Base-by-base conservation (phyloP, 148 eudicot genomes). In the Dysphania ambrosioides region DNA sequence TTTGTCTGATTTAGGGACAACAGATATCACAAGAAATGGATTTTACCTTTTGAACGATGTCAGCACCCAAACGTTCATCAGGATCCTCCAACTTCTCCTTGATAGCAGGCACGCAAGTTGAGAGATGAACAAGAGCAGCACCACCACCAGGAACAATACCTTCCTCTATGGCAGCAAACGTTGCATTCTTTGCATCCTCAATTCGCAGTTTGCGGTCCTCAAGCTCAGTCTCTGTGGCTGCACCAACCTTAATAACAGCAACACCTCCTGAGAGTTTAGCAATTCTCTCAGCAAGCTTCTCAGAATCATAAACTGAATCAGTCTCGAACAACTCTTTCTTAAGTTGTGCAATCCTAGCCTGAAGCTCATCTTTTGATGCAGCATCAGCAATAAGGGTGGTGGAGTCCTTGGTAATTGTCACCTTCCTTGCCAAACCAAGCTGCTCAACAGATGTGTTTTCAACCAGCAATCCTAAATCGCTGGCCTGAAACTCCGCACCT, bases 71-170 rank as follows among this genome's bases (percentile, higher is more conserved):
- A 40, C 90, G 90, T 77, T 95, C 99, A 82, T 95, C 97, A 3
- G 97, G 82, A 70, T 92, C 99, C 76, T 85, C 91, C 69, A 95
- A 76, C 63, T 59, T 86, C 53, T 84, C 97, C 92, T 95, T 95
- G 69, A 95, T 92, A 18, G 93, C 83, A 76, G 96, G 97, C 23
- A 95, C 99, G 72, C 2, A 80, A 29, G 90, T 79, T 11, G 99
- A 95, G 19, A 95, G 91, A 81, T 95, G 99, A 66, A 90, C 92
- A 75, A 95, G 82, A 15, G 99, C 99, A 62, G 99, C 99, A 34
- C 99, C 99, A 68, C 99, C 99, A 26, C 99, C 99, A 30, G 99
- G 99, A 49, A 95, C 99, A 70, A 95, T 95, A 21, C 99, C 99
- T 83, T 95, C 99, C 78, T 95, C 97, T 59, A 95, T 92, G 68